These are phyloP conservation scores for Bacidia gigantensis DNA, from an alignment of 495 filamentous ascomycete species.

Conservation along the genomic window DNA sequence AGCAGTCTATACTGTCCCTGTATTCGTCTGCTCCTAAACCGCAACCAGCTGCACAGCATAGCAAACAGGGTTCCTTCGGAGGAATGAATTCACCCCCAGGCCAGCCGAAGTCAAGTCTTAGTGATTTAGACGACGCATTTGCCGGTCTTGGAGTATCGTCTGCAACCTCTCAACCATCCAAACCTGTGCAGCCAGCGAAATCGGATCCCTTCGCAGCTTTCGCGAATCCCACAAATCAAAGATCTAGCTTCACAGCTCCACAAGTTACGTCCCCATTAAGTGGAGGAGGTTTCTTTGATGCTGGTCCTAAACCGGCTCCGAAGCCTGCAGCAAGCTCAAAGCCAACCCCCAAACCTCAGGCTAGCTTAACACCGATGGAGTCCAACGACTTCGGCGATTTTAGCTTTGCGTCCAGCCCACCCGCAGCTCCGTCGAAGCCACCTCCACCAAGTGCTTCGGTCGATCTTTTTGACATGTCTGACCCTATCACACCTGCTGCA, in stretches of 20 bases:
- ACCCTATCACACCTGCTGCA: conserved; percentile 36
- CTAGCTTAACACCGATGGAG: conserved; percentile 25
- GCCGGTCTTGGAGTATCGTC: conserved; percentile 62
- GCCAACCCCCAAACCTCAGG: conserved; percentile 15
- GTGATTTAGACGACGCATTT: conserved; percentile 78
- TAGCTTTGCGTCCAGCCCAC: conserved; percentile 30
- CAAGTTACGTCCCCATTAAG: conserved; percentile 39
- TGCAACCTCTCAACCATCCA: conserved; percentile 38
- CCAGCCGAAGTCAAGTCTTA: conserved; percentile 41
- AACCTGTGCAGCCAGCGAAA: conserved; percentile 36
- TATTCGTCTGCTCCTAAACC: conserved; percentile 73
- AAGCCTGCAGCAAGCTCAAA: conserved; percentile 35
- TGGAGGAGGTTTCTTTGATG: conserved; percentile 71
- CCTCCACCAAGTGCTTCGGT: conserved; percentile 27
- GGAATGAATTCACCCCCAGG: conserved; percentile 45
- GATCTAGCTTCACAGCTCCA: conserved; percentile 38
- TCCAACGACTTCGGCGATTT: conserved; percentile 41
- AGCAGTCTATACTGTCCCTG: conserved; percentile 90
- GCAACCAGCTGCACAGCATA: conserved; percentile 43
- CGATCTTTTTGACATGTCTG: conserved; percentile 74
- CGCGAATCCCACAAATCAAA: conserved; percentile 35
- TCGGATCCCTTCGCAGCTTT: conserved; percentile 63
- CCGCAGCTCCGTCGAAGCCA: conserved; percentile 30
- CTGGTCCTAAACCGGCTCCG: conserved; percentile 36
- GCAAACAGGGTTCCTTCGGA: conserved; percentile 53